These are phyloP conservation scores for Eucalyptus melliodora DNA, from an alignment of 345 rosid genomes.

Conservation along the genomic window DNA sequence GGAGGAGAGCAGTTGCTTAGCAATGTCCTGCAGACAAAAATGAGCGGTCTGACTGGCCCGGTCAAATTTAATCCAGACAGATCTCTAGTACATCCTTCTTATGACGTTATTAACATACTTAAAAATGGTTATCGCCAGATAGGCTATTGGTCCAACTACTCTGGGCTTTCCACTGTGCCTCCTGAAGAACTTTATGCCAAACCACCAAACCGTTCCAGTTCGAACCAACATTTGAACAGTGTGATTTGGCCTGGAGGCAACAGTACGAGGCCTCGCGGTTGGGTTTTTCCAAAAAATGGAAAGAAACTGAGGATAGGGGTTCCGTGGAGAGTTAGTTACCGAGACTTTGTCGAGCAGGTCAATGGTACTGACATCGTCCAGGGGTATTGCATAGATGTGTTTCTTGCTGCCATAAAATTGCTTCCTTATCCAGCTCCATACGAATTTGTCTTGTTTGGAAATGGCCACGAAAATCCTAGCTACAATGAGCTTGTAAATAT, in stretches of 20 bases:
- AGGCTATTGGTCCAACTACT: conserved; percentile 92
- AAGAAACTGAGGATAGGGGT: conserved; percentile 62
- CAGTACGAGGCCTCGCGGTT: conserved; percentile 61
- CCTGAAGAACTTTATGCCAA: conserved; percentile 63
- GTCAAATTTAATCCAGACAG: conserved; percentile 45
- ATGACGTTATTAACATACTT: conserved; percentile 49
- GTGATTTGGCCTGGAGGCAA: conserved; percentile 91
- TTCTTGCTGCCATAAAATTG: conserved; percentile 57
- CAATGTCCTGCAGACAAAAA: conserved; percentile 44
- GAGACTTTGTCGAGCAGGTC: conserved; percentile 26
- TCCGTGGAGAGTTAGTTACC: conserved; percentile 59
- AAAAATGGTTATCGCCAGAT: conserved; percentile 30
- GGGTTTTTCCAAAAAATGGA: conserved; percentile 88
- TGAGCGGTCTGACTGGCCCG: conserved; percentile 74
- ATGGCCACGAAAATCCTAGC: conserved; percentile 67
- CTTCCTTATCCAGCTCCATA: conserved; percentile 76
- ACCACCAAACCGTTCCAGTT: conserved; percentile 55
- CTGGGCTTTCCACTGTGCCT: conserved; percentile 61
- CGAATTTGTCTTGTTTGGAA: conserved; percentile 65
- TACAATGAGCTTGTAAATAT: conserved; percentile 49
- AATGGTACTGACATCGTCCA: conserved; percentile 40
- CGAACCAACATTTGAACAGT: conserved; percentile 45
- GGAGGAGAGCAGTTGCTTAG: conserved; percentile 47
- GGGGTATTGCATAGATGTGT: conserved; percentile 75
- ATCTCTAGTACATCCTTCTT: conserved; percentile 49